A percentile compares a stretch with the other conserved stretches of the same genome.
These are phyloP conservation scores for Xylaria sp. DNA, from an alignment of 2,329 filamentous ascomycete species.

Conservation along the genomic window DNA sequence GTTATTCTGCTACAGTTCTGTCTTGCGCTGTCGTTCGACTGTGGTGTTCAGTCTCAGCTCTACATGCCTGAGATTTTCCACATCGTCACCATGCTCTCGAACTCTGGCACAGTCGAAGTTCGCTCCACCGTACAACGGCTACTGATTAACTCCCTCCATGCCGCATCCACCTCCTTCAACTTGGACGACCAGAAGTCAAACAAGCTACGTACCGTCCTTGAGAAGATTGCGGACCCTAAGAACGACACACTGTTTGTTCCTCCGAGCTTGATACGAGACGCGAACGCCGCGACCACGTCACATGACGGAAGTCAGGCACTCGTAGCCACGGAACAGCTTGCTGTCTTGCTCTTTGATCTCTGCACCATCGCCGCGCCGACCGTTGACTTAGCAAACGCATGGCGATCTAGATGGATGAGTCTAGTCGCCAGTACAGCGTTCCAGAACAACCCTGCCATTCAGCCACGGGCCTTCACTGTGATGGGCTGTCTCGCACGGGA, in stretches of 20 bases:
- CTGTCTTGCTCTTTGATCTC: conserved; percentile 57
- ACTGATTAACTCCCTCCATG: conserved; percentile 62
- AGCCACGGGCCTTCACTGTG: conserved; percentile 63
- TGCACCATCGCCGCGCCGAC: conserved; percentile 60
- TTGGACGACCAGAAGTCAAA: conserved; percentile 55
- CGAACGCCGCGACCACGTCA: conserved; percentile 47
- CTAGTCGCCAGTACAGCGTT: conserved; percentile 67
- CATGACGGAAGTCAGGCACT: conserved; percentile 50
- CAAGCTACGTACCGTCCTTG: conserved; percentile 51
- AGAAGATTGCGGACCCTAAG: conserved; percentile 54
- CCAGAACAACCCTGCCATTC: conserved; percentile 66
- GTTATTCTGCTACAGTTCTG: conserved; percentile 63
- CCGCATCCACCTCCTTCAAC: conserved; percentile 59
- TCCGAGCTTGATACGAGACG: conserved; percentile 44
- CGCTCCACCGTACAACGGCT: conserved; percentile 57
- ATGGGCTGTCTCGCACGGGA: conserved; percentile 68
- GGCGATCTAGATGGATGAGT: conserved; percentile 69
- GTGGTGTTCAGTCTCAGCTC: conserved; percentile 60
- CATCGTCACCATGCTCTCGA: conserved; percentile 64
- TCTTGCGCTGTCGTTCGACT: conserved; percentile 62
- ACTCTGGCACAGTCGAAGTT: conserved; percentile 55
- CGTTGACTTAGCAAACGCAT: conserved; percentile 60
- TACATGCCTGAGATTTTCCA: conserved; percentile 66
- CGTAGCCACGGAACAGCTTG: conserved; percentile 55
- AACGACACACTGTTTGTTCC: conserved; percentile 53